Evolutionary conservation across 2,329 filamentous ascomycete genomes (phyloP), one percentile per base, ranked within the genome.

Genomic region (Volutella citrinella): DNA sequence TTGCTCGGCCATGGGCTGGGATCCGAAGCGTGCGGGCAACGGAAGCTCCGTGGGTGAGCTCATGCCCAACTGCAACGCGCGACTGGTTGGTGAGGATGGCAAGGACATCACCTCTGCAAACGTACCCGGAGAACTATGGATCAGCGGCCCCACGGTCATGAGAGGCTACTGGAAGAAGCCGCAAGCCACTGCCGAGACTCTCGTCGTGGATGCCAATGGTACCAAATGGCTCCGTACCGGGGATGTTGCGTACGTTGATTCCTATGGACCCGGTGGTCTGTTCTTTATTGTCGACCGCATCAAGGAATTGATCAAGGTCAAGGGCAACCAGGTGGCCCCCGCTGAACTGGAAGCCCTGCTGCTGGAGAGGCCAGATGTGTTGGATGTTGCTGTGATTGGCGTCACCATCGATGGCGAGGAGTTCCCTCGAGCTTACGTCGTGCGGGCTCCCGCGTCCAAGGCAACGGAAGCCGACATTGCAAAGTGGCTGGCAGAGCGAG

Each of bases 281-380:
- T 63, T 70, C 37, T 76, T 76, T 53, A 81, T 90, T 17, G 81
- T 90, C 11, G 85, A 90, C 55, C 73, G 85, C 19, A 78, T 78
- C 36, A 62, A 90, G 69, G 74, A 78, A 54, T 63, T 78, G 27
- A 78, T 78, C 56, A 78, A 78, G 54, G 72, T 77, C 12, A 76
- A 84, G 72, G 84, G 84, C 28, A 65, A 80, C 34, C 85, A 89
- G 72, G 84, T 89, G 10, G 84, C 84, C 2, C 84, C 84, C 0
- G 84, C 84, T 1, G 84, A 89, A 53, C 70, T 89, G 3, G 84
- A 89, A 60, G 80, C 82, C 1, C 80, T 85, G 43, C 67, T 89
- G 4, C 73, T 89, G 5, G 75, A 79, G 0, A 83, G 87, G 51
- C 73, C 75, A 0, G 70, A 72, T n/a, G 81, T 89, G 17, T 74